phyloP scores from a whole-genome alignment of 495 filamentous ascomycete species.

The Aspergillus diversus region DNA sequence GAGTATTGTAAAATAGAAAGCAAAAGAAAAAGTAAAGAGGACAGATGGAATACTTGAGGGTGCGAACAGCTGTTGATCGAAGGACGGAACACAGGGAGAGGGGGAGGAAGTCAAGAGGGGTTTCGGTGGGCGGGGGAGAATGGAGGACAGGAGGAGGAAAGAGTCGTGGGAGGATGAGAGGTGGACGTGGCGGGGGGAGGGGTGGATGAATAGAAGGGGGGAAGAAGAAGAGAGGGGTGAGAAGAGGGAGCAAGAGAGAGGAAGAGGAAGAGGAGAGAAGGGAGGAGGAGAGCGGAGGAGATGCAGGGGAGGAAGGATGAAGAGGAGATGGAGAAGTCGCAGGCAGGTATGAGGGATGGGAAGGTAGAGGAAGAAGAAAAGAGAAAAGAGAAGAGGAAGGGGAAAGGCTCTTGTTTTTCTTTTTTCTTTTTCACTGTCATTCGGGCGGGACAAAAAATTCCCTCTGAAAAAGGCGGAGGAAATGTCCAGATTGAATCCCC shows the following conservation, averaged over 20 bases:
- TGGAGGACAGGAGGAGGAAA: slow-evolving; percentile 40
- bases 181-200: slow-evolving; percentile 26
- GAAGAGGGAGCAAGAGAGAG: slow-evolving; percentile 23
- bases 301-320: slow-evolving; percentile 27
- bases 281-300: slow-evolving; percentile 22
- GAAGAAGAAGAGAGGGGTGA: slow-evolving; percentile 20
- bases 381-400: slow-evolving; percentile 32
- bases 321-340: slow-evolving; percentile 29
- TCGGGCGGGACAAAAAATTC: slow-evolving; percentile 13
- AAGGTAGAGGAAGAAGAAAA: slow-evolving; percentile 28
- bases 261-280: slow-evolving; percentile 26
- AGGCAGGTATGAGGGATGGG: slow-evolving; percentile 25
- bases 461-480: slow-evolving; percentile 5
- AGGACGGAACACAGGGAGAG: slow-evolving; percentile 8
- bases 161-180: slow-evolving; percentile 24
- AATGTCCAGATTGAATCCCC: too few species aligned
- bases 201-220: slow-evolving; percentile 22
- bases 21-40: background rate
- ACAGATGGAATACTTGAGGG: slow-evolving; percentile 1
- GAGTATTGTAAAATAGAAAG: background rate
- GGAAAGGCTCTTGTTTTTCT: slow-evolving; percentile 22
- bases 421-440: slow-evolving; percentile 15
- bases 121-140: slow-evolving; percentile 31
- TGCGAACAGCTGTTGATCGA: background rate
- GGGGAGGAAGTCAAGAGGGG: slow-evolving; percentile 19